A percentile compares a stretch with the other conserved stretches of the same genome.
Evolutionary conservation across 805 yeast species (phyloP).

Genomic region (Myxozyma vanderwaltii): DNA sequence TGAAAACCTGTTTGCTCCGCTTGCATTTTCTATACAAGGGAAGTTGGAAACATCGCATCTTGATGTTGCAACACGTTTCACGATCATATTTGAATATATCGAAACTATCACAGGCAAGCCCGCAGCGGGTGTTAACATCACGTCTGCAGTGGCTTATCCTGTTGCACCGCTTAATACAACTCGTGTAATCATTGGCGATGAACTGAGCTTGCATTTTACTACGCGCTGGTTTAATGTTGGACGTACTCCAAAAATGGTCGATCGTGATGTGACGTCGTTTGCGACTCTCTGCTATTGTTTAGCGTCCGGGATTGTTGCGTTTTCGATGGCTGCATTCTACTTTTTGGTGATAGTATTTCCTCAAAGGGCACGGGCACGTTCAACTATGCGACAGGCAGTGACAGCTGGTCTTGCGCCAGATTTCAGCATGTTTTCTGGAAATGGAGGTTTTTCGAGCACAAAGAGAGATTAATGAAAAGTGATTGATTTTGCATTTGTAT

Average conservation of each 20-base stretch:
- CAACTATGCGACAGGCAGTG: constrained; percentile 24
- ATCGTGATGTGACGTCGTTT: constrained; percentile 18
- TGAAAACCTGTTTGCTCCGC: constrained; percentile 48
- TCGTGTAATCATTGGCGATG: constrained; percentile 66
- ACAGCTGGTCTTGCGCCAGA: constrained; percentile 27
- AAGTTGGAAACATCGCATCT: constrained; percentile 66
- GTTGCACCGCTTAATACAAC: constrained; percentile 39
- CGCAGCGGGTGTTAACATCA: constrained; percentile 38
- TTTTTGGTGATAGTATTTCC: constrained; percentile 36
- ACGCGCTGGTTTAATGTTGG: constrained; percentile 53
- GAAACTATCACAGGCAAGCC: constrained; percentile 41
- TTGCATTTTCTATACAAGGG: constrained; percentile 67
- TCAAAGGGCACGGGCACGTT: constrained; percentile 25
- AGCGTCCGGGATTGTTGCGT: constrained; percentile 33
- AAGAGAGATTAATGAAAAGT: constrained; percentile 18
- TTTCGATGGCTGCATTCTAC: constrained; percentile 25
- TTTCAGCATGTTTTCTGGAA: constrained; percentile 23
- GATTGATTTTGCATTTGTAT: not conserved
- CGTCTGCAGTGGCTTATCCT: constrained; percentile 30
- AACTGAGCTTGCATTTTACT: constrained; percentile 57
- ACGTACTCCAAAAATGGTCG: constrained; percentile 24
- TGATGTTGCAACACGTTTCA: constrained; percentile 62
- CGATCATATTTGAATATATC: constrained; percentile 51
- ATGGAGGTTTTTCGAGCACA: constrained; percentile 1
- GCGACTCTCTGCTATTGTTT: constrained; percentile 33